Evolutionary conservation across 331 rosid species (phyloP).

Genomic region (Pyracantha coccinea): DNA sequence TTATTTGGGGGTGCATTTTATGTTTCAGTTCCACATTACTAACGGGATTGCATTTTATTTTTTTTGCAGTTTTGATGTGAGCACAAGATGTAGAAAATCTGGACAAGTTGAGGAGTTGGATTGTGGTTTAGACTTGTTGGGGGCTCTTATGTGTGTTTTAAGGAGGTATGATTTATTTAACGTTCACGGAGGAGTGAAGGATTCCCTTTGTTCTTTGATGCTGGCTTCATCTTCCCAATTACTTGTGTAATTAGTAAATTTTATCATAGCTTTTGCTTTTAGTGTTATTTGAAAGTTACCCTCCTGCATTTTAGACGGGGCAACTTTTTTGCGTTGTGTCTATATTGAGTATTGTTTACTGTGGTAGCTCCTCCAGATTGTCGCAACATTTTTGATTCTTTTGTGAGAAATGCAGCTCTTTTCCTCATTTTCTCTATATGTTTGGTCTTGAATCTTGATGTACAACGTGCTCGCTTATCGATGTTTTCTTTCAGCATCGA

Average conservation of each 20-base stretch:
- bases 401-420: slow-evolving; percentile 2
- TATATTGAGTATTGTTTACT: slow-evolving; percentile 9
- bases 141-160: slow-evolving; percentile 17
- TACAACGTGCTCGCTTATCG: not conserved
- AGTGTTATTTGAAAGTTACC: not conserved
- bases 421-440: not conserved
- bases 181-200: not conserved
- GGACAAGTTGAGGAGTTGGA: slow-evolving; percentile 1
- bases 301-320: not conserved
- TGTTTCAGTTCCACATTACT: not conserved
- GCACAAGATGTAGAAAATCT: not conserved
- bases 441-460: not conserved
- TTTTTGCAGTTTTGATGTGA: slow-evolving; percentile 21
- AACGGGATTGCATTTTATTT: not conserved
- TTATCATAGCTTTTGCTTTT: not conserved
- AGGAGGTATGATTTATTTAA: slow-evolving; percentile 21
- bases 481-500: not conserved
- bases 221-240: slow-evolving; percentile 8
- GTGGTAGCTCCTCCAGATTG: slow-evolving; percentile 3
- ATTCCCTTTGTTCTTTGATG: slow-evolving; percentile 10
- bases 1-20: not conserved
- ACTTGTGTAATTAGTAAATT: slow-evolving; percentile 46
- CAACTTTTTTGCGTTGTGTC: not conserved
- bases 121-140: not conserved
- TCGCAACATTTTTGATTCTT: slow-evolving; percentile 9